Conservation (phyloP, 331 rosid species). For the Acacia concinna region DNA sequence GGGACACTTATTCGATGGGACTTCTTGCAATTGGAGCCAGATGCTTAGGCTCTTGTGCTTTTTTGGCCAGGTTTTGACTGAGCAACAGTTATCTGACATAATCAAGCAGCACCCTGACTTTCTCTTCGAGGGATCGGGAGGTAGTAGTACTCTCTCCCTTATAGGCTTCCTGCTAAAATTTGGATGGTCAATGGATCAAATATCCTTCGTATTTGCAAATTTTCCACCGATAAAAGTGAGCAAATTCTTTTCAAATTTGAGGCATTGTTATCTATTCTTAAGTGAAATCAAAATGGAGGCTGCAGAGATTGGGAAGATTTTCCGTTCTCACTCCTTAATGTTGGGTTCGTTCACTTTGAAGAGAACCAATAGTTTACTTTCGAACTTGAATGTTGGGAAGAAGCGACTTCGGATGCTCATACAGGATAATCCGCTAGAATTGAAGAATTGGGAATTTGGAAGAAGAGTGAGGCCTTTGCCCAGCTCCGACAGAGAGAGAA, state of each 20-base stretch:
- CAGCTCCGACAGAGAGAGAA: slow-evolving; percentile 17
- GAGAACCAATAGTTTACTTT: slow-evolving; percentile 51
- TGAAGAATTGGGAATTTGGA: slow-evolving; percentile 66
- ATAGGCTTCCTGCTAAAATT: slow-evolving; percentile 61
- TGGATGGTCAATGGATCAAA: slow-evolving; percentile 49
- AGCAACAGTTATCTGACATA: slow-evolving; percentile 45
- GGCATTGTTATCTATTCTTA: slow-evolving; percentile 46
- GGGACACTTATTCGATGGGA: slow-evolving; percentile 38
- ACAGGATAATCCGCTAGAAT: slow-evolving; percentile 56
- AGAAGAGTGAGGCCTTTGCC: slow-evolving; percentile 43
- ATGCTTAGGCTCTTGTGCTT: slow-evolving; percentile 50
- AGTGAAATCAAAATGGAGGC: slow-evolving; percentile 61
- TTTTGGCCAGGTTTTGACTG: slow-evolving; percentile 41
- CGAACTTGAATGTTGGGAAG: slow-evolving; percentile 60
- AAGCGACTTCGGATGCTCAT: slow-evolving; percentile 49
- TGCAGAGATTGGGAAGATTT: slow-evolving; percentile 51
- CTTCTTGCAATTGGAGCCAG: slow-evolving; percentile 60
- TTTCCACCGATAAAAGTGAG: slow-evolving; percentile 53
- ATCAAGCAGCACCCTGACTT: slow-evolving; percentile 46
- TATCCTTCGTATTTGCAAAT: slow-evolving; percentile 45
- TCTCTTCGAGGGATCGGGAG: slow-evolving; percentile 69
- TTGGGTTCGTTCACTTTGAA: slow-evolving; percentile 60
- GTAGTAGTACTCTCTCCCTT: slow-evolving; percentile 44
- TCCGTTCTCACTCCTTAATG: slow-evolving; percentile 47
- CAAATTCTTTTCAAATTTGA: slow-evolving; percentile 58